Percentiles rank a stretch among this genome's conserved stretches.
Conservation (phyloP, 345 rosid species). For the Microthlaspi erraticum region DNA sequence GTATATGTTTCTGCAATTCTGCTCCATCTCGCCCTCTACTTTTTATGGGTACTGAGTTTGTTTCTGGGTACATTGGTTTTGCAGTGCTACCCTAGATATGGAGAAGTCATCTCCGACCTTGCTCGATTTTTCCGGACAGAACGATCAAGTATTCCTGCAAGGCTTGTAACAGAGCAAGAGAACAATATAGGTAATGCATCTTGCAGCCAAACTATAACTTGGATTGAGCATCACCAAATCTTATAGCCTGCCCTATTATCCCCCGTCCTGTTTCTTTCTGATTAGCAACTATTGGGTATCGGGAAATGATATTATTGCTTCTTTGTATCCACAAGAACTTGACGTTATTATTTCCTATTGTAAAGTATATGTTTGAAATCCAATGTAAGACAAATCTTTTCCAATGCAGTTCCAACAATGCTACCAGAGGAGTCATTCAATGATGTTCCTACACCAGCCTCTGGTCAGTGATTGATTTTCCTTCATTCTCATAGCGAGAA, state of each 20-base stretch:
- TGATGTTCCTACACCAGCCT: slow-evolving; percentile 32
- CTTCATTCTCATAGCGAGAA: slow-evolving; percentile 17
- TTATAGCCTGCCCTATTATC: neutral
- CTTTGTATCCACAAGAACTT: slow-evolving; percentile 20
- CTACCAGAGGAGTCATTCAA: slow-evolving; percentile 31
- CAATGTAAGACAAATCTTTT: slow-evolving; percentile 24
- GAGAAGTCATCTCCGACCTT: slow-evolving; percentile 78
- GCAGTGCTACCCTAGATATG: slow-evolving; percentile 84
- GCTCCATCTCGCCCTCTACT: slow-evolving; percentile 2
- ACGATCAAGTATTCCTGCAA: slow-evolving; percentile 44
- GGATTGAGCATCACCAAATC: slow-evolving; percentile 1
- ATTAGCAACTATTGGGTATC: slow-evolving; percentile 14
- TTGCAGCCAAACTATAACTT: slow-evolving; percentile 34
- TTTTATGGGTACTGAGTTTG: slow-evolving; percentile 32
- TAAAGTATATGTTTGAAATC: slow-evolving; percentile 17
- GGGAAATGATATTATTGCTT: slow-evolving; percentile 16
- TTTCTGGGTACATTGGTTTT: slow-evolving; percentile 40
- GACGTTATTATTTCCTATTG: neutral
- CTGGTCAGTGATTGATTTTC: slow-evolving; percentile 36
- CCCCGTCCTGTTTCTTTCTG: slow-evolving; percentile 8
- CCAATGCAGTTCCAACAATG: slow-evolving; percentile 35
- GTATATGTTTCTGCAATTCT: slow-evolving; percentile 49
- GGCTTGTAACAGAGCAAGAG: slow-evolving; percentile 45
- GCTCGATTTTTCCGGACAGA: slow-evolving; percentile 86
- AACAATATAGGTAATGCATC: slow-evolving; percentile 55